Conservation (phyloP, 768 basidiomycete species). For the Tricholoma sp. region DNA sequence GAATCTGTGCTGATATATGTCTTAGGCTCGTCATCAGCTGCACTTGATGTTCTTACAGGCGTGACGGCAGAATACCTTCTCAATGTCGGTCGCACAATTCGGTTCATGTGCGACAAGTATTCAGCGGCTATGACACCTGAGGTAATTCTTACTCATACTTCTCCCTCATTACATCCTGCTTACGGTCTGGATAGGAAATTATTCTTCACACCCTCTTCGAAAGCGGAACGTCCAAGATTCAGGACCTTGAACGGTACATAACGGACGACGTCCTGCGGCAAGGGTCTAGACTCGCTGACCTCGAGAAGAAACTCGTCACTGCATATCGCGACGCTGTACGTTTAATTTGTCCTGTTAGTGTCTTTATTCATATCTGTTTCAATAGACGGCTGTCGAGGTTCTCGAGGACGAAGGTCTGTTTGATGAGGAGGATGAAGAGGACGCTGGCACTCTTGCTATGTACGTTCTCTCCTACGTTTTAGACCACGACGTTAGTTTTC, state of each 20-base stretch:
- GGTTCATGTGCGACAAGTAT: constrained; percentile 79
- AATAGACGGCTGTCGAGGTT: constrained; percentile 41
- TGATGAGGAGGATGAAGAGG: constrained; percentile 48
- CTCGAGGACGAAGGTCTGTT: constrained; percentile 63
- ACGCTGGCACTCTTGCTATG: constrained; percentile 65
- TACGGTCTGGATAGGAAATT: constrained; percentile 75
- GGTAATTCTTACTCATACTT: constrained; percentile 39
- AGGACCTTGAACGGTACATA: constrained; percentile 83
- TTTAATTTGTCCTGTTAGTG: constrained; percentile 8
- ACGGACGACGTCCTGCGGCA: constrained; percentile 85
- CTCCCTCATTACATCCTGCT: neutral
- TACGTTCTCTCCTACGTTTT: constrained; percentile 7
- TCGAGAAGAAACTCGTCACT: constrained; percentile 82
- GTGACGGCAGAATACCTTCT: constrained; percentile 77
- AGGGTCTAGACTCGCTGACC: constrained; percentile 66
- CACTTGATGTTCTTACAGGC: constrained; percentile 72
- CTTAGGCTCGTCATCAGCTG: constrained; percentile 66
- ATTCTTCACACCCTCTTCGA: constrained; percentile 89
- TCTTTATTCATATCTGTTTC: neutral
- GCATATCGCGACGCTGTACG: constrained; percentile 80
- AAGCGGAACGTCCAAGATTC: constrained; percentile 72
- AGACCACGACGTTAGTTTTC: neutral
- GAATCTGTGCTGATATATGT: neutral
- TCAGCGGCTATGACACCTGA: constrained; percentile 77
- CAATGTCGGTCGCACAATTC: constrained; percentile 84